Conservation (phyloP, 345 rosid genomes). For the Citrus reticulata region DNA sequence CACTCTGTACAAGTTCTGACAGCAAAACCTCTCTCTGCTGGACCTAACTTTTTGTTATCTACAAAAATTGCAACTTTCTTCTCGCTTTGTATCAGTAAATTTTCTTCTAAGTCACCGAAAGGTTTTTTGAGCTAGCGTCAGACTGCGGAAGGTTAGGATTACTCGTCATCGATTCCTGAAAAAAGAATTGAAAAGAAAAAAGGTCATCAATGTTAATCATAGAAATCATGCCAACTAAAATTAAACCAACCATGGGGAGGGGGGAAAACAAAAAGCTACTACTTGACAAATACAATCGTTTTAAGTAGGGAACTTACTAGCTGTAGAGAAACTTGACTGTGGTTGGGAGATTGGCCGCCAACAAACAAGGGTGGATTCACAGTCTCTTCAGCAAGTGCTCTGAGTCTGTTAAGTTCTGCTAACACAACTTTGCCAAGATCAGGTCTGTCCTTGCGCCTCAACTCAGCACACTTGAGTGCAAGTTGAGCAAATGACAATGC, state of each 20-base stretch:
- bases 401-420: slow-evolving; percentile 66
- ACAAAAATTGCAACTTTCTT: neutral
- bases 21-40: neutral
- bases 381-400: slow-evolving; percentile 55
- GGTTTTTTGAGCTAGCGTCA: neutral
- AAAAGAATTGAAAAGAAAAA: neutral
- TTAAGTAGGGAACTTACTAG: slow-evolving; percentile 19
- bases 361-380: slow-evolving; percentile 19
- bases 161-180: slow-evolving; percentile 2
- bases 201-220: neutral
- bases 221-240: no score
- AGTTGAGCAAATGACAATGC: slow-evolving; percentile 56
- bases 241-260: no score
- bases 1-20: neutral
- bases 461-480: slow-evolving; percentile 67
- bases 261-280: no score
- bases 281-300: no score
- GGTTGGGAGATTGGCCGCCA: slow-evolving; percentile 19
- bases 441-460: slow-evolving; percentile 79
- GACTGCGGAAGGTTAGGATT: slow-evolving; percentile 1
- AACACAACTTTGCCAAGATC: slow-evolving; percentile 65
- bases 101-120: neutral
- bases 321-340: slow-evolving; percentile 34
- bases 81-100: neutral
- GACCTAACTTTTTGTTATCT: neutral